Evolutionary conservation across 305 asterid genomes (phyloP).

Genomic region (Fraxinus dipetala): DNA sequence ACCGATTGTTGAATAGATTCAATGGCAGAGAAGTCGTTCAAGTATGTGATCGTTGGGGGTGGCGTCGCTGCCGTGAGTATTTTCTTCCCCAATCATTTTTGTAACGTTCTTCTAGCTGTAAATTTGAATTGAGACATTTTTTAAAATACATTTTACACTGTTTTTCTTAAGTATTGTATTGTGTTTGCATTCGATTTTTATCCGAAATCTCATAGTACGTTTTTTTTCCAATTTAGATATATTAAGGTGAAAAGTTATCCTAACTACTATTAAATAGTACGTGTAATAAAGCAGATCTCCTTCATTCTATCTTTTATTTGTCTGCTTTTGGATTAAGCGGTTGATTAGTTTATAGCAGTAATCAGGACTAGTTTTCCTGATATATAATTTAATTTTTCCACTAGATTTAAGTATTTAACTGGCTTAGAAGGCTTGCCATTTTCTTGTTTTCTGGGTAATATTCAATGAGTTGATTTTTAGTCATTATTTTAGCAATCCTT

Average conservation of each 20-base stretch:
- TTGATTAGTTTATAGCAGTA: background rate
- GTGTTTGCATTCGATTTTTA: background rate
- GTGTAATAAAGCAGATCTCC: background rate
- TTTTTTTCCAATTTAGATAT: background rate
- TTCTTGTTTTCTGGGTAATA: background rate
- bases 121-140: background rate
- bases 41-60: slow-evolving; percentile 90
- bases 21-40: slow-evolving; percentile 66
- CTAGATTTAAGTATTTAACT: background rate
- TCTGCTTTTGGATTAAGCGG: background rate
- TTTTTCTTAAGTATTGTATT: background rate
- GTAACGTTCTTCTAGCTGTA: background rate
- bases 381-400: background rate
- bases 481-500: background rate
- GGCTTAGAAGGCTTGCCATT: background rate
- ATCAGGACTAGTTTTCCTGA: background rate
- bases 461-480: background rate
- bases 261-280: background rate
- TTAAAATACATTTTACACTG: background rate
- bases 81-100: slow-evolving; percentile 7
- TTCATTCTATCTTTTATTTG: background rate
- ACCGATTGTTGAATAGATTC: slow-evolving; percentile 16
- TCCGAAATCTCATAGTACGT: background rate
- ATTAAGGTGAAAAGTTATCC: background rate
- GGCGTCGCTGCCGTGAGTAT: slow-evolving; percentile 75